phyloP scores from a whole-genome alignment of 192 early-diverging fungal genomes.

The Podila verticillata region DNA sequence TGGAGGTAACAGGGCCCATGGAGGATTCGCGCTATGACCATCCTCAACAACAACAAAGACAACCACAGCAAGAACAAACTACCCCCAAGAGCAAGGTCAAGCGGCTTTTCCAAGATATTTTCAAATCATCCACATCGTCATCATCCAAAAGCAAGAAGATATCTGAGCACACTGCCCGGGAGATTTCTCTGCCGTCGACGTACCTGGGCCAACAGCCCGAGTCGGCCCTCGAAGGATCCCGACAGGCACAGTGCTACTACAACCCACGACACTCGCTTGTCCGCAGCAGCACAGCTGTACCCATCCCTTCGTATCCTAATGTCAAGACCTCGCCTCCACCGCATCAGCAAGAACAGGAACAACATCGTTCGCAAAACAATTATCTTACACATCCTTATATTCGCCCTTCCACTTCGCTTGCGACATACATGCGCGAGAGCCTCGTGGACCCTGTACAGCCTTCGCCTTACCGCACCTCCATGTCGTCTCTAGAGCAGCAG shows the following conservation, averaged over 20 bases:
- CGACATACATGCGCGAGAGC: constrained; percentile 15
- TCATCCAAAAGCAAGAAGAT: not conserved
- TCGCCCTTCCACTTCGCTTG: not conserved
- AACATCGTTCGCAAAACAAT: no score
- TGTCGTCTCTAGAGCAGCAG: not conserved
- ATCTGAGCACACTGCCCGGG: not conserved
- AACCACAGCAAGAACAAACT: not conserved
- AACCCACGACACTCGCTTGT: not conserved
- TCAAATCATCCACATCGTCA: constrained; percentile 14
- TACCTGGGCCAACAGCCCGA: constrained; percentile 1
- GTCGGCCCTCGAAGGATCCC: not conserved
- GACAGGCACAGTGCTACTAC: not conserved
- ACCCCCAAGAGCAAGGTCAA: constrained; percentile 12
- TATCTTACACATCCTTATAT: no score
- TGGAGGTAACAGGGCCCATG: not conserved
- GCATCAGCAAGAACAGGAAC: no score
- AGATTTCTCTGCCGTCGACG: not conserved
- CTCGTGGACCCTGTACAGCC: constrained; percentile 13
- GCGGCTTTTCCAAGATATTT: constrained; percentile 29
- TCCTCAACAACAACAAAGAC: not conserved
- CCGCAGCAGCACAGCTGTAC: not conserved
- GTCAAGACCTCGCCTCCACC: not conserved
- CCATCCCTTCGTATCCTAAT: not conserved
- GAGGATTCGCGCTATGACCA: not conserved
- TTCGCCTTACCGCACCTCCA: not conserved